These are phyloP conservation scores for Aspergillus saccharolyticus DNA, from an alignment of 495 filamentous ascomycete genomes.

Conservation along the genomic window DNA sequence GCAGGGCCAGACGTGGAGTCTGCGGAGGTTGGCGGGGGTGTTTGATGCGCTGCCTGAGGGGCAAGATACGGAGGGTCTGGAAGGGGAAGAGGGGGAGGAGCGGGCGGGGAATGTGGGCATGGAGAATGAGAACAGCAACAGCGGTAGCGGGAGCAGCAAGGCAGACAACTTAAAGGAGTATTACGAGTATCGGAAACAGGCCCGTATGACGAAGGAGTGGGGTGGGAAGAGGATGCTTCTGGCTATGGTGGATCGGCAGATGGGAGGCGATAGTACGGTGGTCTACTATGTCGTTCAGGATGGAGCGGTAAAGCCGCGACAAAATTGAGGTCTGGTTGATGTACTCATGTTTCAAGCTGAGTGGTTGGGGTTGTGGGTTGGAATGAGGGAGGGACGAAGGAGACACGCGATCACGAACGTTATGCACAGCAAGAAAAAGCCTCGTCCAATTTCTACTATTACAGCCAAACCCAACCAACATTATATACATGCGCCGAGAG, in stretches of 20 bases:
- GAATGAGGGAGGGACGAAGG: not conserved
- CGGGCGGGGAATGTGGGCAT: constrained; percentile 13
- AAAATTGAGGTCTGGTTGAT: constrained; percentile 57
- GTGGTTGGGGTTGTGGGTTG: not conserved
- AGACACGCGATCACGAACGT: not conserved
- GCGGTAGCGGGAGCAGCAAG: constrained; percentile 23
- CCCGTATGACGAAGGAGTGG: constrained; percentile 32
- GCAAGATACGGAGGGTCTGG: constrained; percentile 7
- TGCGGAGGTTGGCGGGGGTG: constrained; percentile 67
- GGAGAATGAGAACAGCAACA: constrained; percentile 8
- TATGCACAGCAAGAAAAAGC: not conserved
- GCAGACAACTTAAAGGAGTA: constrained; percentile 32
- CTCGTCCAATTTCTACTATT: constrained; percentile 4
- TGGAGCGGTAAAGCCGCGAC: constrained; percentile 90
- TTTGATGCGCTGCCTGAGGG: constrained; percentile 65
- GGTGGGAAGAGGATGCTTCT: constrained; percentile 69
- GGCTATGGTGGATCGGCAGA: constrained; percentile 61
- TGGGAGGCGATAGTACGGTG: constrained; percentile 79
- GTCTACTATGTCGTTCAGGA: constrained; percentile 95
- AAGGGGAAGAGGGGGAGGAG: constrained; percentile 16
- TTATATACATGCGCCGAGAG: constrained; percentile 7
- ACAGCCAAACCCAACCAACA: not conserved
- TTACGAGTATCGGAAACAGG: constrained; percentile 33
- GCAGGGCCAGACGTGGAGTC: constrained; percentile 76
- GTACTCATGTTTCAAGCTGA: too few relatives aligned